Percentiles rank a stretch among this genome's conserved stretches.
Evolutionary conservation across 2,329 filamentous ascomycete species (phyloP).

Genomic region (Xylariaceae sp.): DNA sequence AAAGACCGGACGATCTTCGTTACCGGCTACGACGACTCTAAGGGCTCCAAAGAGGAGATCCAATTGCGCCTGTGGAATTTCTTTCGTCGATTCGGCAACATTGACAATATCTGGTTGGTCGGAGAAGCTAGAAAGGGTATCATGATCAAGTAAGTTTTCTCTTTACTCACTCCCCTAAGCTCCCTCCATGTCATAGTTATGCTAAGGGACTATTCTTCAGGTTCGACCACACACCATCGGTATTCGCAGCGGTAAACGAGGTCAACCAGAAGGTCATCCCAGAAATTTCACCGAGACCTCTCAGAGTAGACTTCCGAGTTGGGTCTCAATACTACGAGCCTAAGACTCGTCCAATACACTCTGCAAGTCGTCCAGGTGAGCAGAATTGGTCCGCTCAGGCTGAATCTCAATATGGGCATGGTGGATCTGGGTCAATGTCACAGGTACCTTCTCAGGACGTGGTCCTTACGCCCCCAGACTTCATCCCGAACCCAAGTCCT

Average conservation of each 20-base stretch:
- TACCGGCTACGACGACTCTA: not conserved
- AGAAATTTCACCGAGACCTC: not conserved
- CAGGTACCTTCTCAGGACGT: not conserved
- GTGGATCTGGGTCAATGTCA: not conserved
- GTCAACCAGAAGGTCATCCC: not conserved
- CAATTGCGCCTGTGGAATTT: not conserved
- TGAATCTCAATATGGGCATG: not conserved
- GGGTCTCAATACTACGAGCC: conserved; percentile 5
- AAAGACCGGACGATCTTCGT: conserved; percentile 23
- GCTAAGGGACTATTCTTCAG: not conserved
- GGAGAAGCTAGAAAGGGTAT: not conserved
- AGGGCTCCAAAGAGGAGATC: not conserved
- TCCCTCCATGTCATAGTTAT: not conserved
- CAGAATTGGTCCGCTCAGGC: not conserved
- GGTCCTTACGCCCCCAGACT: not conserved
- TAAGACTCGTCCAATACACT: not conserved
- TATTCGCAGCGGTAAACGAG: not conserved
- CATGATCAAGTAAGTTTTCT: not conserved
- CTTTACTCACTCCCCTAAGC: not conserved
- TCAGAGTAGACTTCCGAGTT: not conserved
- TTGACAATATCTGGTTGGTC: not conserved
- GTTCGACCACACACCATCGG: not conserved
- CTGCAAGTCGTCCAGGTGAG: not conserved
- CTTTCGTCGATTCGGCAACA: conserved; percentile 19
- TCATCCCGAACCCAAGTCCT: not conserved